Base-by-base conservation (phyloP, 2,329 filamentous ascomycete genomes). In the Fusarium decemcellulare region DNA sequence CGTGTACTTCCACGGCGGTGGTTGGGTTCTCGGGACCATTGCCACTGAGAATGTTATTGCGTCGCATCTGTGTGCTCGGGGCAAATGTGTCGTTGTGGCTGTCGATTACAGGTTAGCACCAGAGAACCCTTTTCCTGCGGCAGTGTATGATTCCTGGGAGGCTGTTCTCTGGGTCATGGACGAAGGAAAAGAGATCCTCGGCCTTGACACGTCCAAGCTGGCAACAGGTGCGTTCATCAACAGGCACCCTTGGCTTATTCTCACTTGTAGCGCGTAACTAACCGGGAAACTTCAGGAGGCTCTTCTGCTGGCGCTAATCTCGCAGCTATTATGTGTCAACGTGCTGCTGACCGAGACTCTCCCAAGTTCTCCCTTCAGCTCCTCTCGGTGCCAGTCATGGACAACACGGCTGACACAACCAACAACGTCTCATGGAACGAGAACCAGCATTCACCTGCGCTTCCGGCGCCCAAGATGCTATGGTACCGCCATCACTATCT, bases 261-360 rank as follows among this genome's bases (percentile, higher is more conserved):
- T 23, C 23, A 23, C 23, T 23, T 23, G 23, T 23, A 23, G 23
- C 23, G 23, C 5, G 23, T 23, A 23, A 23, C 23, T 46, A 30
- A 46, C 23, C n/a, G 23, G 23, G 23, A 8, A 6, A 30, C 6
- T 16, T 29, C 1, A 65, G 61, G 62, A 7, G 63, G 63, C 2
- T 65, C 63, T 2, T 65, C 63, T 16, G 63, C 63, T 8, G 63
- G 63, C 0, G 61, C 63, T 0, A 65, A 65, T 10, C 9, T 65
- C 8, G 63, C 61, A 6, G 61, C 61, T 3, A 39, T 65, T 8
- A 65, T 65, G 55, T 65, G 63, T 1, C 63, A 65, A 37, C 48
- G 63, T 6, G 63, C 63, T 1, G 61, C 61, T 7, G 55, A 65
- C n/a, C 43, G 27, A 9, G 37, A 23, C 27, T 40, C 16, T 0